Evolutionary conservation across 352 stramenopile species (phyloP).

Genomic region (Phytophthora gonapodyides): DNA sequence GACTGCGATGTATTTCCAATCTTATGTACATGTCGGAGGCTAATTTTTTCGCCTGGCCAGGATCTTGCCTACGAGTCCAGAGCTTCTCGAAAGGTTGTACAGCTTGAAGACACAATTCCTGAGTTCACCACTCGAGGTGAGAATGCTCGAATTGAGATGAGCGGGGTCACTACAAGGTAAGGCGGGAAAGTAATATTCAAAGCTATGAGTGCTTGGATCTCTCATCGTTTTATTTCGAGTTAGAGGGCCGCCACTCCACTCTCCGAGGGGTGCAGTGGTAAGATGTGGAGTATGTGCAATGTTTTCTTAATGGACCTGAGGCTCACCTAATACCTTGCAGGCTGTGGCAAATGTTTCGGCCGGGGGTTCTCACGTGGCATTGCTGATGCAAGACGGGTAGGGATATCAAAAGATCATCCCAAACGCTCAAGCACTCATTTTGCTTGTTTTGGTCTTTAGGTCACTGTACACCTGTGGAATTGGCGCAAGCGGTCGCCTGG

Average conservation of each 20-base stretch:
- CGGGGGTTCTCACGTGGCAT: conserved; percentile 79
- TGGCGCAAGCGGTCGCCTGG: conserved; percentile 81
- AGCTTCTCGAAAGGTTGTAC: conserved; percentile 51
- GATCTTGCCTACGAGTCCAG: conserved; percentile 56
- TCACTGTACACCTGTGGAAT: conserved; percentile 93
- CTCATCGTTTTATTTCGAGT: not conserved
- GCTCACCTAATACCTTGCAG: conserved; percentile 26
- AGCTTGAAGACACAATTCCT: conserved; percentile 59
- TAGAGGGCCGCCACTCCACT: conserved; percentile 67
- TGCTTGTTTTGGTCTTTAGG: conserved; percentile 25
- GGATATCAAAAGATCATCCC: not conserved
- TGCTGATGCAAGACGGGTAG: conserved; percentile 84
- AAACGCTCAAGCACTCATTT: no score
- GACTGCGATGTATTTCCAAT: not conserved
- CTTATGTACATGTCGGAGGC: not conserved
- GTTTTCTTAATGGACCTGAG: not conserved
- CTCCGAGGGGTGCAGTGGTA: conserved; percentile 59
- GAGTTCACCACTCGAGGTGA: conserved; percentile 65
- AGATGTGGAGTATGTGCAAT: conserved; percentile 4
- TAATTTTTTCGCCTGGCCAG: conserved; percentile 22
- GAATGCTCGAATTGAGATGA: conserved; percentile 69
- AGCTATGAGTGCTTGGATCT: not conserved
- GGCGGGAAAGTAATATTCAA: not conserved
- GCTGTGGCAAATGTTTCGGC: conserved; percentile 71
- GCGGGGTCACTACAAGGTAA: conserved; percentile 80